Evolutionary conservation across 305 asterid genomes (phyloP), one percentile per base, ranked within the genome.

Genomic region (Fraxinus xanthoxyloides): DNA sequence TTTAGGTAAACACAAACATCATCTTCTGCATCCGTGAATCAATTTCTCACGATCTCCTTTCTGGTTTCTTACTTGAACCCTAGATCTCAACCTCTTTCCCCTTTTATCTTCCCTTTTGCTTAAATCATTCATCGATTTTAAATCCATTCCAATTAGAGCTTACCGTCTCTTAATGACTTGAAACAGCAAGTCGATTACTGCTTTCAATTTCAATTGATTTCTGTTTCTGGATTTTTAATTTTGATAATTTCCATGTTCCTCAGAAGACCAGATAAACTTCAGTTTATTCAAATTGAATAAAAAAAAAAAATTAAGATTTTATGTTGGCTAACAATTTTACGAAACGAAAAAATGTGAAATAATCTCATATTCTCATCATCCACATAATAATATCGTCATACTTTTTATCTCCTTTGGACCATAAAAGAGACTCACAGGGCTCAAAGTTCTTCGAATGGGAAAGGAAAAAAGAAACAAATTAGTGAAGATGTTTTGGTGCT

Each of bases 351-450:
- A n/a, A 56, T 56, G 9, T 2, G 28, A 56, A 48, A 48, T 48
- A 15, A 48, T 17, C 21, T 5, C 8, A 17, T 8, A 13, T 1
- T 51, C 23, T 51, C 7, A 17, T 51, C 61, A 4, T 51, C 61
- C 2, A 6, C 23, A 51, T 51, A 59, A 59, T 21, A 19, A 21
- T 59, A 21, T 21, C 8, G 30, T 59, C 69, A 59, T 59, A 59
- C 12, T 5, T 59, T 59, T 19, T 59, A 2, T 19, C 13, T 59
- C 30, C 30, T 59, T 59, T 59, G 4, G 23, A 19, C n/a, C 46
- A 75, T 88, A 34, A 88, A 85, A 72, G 88, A 85, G 36, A 85
- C 81, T 2, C 83, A 88, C 77, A 88, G 76, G 76, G 81, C 34
- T 3, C 74, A 21, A 2, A 28, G 80, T 40, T 74, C 23, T 23